phyloP scores from a whole-genome alignment of 805 yeast species.

The Saccharomycopsis fermentans region DNA sequence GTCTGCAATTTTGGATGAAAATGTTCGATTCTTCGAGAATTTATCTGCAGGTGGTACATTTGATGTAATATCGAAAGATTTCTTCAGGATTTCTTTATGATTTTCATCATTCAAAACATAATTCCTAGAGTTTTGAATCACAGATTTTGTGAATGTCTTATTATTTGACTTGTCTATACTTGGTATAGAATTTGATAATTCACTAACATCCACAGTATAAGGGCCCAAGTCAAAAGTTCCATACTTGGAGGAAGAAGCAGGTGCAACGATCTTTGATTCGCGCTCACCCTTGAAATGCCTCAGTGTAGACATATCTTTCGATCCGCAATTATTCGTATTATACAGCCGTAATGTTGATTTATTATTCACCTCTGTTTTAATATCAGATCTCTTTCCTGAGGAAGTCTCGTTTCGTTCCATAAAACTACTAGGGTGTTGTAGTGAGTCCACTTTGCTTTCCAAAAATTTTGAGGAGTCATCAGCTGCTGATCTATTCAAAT shows the following conservation, averaged over 20 bases:
- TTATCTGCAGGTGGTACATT: background rate
- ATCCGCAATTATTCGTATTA: background rate
- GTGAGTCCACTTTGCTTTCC: background rate
- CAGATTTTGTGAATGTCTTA: background rate
- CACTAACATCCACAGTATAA: background rate
- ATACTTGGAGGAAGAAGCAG: background rate
- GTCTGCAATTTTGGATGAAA: background rate
- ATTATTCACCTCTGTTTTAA: background rate
- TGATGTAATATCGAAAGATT: too few relatives aligned
- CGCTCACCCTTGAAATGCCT: background rate
- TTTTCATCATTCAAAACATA: background rate
- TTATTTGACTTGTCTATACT: background rate
- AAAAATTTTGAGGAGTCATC: background rate
- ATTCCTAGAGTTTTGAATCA: background rate
- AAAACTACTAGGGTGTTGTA: background rate
- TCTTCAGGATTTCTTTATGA: background rate
- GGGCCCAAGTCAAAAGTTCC: background rate
- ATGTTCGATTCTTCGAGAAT: background rate
- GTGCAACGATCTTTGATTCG: background rate
- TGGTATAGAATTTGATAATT: background rate
- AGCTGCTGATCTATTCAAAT: background rate
- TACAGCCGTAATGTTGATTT: background rate
- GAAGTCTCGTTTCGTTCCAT: background rate
- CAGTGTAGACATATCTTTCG: background rate
- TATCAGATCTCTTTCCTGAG: background rate